Evolutionary conservation across 306 rosid genomes (phyloP), one percentile per base, ranked within the genome.

Genomic region (Gastrolobium bilobum): DNA sequence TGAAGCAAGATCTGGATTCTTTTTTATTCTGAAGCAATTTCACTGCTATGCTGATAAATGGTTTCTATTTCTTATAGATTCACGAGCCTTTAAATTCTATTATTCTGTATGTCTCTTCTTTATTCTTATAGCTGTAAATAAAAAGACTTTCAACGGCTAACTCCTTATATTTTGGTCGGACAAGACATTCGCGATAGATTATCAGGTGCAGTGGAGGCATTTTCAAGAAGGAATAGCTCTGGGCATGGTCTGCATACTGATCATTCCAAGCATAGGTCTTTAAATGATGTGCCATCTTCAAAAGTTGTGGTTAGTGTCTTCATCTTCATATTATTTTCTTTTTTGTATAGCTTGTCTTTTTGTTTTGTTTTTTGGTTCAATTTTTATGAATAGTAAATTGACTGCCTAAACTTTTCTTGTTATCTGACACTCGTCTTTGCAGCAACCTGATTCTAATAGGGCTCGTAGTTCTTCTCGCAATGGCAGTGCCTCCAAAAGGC

Each of bases 191-290:
- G 94, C 78, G 98, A 95, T 56, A 14, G 31, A 0, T 72, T 60
- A 42, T 84, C 97, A 1, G 98, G 97, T 77, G 94, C 94, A 3
- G 91, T 94, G 13, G 97, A 88, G 73, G 97, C 94, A 74, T 94
- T 94, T 87, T 84, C 89, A 65, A 90, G 98, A 84, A 90, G 91
- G 90, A 94, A 92, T 84, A 75, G 81, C 71, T 54, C 91, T 31
- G 91, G 89, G 54, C 89, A 76, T 80, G 93, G 88, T 62, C 80
- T 90, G 79, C 90, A 81, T 71, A 75, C 91, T 38, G 97, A 94
- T 76, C 87, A 74, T 77, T 83, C 92, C 44, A 84, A 93, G 79
- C 91, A 90, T 44, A 89, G 91, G 82, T 83, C 91, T 62, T 78
- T 92, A 59, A 93, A 90, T 81, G 92, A 83, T 7, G 85, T 44